phyloP scores from a whole-genome alignment of 495 filamentous ascomycete species.

The Neurospora cerealis region DNA sequence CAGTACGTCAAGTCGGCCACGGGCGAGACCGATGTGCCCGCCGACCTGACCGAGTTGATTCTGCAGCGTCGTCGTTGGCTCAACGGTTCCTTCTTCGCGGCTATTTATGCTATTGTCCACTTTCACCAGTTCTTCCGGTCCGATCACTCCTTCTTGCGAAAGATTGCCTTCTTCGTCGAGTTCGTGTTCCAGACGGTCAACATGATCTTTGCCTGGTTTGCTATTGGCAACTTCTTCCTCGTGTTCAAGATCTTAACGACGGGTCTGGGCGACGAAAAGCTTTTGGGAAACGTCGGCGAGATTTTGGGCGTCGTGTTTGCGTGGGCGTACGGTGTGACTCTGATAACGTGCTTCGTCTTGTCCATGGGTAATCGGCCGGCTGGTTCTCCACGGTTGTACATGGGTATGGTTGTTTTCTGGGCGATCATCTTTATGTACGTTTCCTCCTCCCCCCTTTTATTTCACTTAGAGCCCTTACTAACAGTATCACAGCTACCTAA shows the following conservation, averaged over 20 bases:
- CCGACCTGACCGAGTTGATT: slow-evolving; percentile 89
- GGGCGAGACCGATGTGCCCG: slow-evolving; percentile 97
- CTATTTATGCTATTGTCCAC: slow-evolving; percentile 88
- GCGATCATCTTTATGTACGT: slow-evolving; percentile 80
- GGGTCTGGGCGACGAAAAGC: slow-evolving; percentile 55
- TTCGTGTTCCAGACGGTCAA: slow-evolving; percentile 89
- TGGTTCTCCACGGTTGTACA: slow-evolving; percentile 86
- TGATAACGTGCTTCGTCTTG: slow-evolving; percentile 92
- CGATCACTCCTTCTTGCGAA: slow-evolving; percentile 77
- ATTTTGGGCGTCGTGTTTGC: slow-evolving; percentile 85
- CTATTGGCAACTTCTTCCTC: slow-evolving; percentile 98
- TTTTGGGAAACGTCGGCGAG: slow-evolving; percentile 64
- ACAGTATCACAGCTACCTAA: slow-evolving; percentile 56
- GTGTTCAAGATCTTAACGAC: slow-evolving; percentile 96
- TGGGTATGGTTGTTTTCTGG: slow-evolving; percentile 97
- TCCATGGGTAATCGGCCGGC: slow-evolving; percentile 94
- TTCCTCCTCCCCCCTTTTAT: slow-evolving; percentile 2
- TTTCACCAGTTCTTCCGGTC: slow-evolving; percentile 91
- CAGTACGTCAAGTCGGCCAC: slow-evolving; percentile 96
- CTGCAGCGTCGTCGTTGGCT: slow-evolving; percentile 94
- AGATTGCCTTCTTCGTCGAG: slow-evolving; percentile 82
- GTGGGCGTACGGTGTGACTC: slow-evolving; percentile 87
- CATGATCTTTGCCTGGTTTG: slow-evolving; percentile 99
- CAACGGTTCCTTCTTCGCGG: slow-evolving; percentile 97
- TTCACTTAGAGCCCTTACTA: slow-evolving; percentile 5